Evolutionary conservation across 768 basidiomycete species (phyloP).

Genomic region (Ramaria sp.): DNA sequence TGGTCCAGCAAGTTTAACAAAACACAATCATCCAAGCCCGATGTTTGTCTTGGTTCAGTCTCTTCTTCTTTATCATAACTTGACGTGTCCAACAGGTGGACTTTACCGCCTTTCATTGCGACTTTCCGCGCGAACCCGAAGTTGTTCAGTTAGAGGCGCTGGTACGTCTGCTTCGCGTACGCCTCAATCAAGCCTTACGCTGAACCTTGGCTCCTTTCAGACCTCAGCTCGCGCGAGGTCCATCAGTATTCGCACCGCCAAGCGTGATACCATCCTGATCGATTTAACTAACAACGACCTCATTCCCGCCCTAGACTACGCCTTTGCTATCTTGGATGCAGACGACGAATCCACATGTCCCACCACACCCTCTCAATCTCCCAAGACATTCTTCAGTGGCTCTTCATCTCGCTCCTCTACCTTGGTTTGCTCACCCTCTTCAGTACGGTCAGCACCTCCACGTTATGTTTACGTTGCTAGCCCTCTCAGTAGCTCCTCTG

Average conservation of each 20-base stretch:
- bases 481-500: neutral
- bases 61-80: neutral
- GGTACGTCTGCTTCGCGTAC: neutral
- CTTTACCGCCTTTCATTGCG: neutral
- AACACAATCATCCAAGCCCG: neutral
- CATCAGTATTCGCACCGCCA: neutral
- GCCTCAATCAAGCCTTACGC: neutral
- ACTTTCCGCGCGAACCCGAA: neutral
- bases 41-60: neutral
- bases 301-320: conserved; percentile 5
- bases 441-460: neutral
- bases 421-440: neutral
- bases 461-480: neutral
- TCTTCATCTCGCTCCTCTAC: neutral
- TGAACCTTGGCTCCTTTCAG: neutral
- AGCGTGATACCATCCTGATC: conserved; percentile 5
- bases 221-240: neutral
- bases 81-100: neutral
- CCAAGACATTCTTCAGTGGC: neutral
- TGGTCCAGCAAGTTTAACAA: neutral
- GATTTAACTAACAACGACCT: conserved; percentile 8
- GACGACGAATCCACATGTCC: neutral
- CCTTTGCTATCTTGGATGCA: conserved; percentile 4
- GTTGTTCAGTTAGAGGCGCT: neutral
- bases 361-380: neutral